phyloP scores from a whole-genome alignment of 2,329 filamentous ascomycete species.

The Aspergillus fijiensis region DNA sequence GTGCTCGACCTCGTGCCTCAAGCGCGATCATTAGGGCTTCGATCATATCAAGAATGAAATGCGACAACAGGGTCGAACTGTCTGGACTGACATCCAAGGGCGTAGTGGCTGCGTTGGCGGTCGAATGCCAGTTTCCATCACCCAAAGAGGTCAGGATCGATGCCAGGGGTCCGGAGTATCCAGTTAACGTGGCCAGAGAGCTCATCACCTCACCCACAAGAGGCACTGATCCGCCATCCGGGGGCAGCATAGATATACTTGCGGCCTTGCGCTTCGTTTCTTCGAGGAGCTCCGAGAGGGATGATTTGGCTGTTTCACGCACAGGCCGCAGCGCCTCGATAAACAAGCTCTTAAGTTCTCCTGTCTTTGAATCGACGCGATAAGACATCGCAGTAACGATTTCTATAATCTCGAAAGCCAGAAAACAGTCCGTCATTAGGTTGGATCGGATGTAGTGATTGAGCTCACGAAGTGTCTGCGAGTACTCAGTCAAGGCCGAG shows the following conservation, averaged over 20 bases:
- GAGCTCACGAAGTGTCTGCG: conserved; percentile 80
- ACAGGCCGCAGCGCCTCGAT: conserved; percentile 85
- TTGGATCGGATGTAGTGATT: conserved; percentile 87
- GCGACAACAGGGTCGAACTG: conserved; percentile 79
- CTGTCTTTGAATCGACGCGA: conserved; percentile 76
- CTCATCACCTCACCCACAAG: conserved; percentile 83
- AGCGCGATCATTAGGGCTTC: conserved; percentile 74
- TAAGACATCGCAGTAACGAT: conserved; percentile 79
- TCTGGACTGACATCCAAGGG: conserved; percentile 86
- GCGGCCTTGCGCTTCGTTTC: conserved; percentile 73
- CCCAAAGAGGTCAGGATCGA: conserved; percentile 90
- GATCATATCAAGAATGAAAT: conserved; percentile 87
- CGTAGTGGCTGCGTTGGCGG: conserved; percentile 64
- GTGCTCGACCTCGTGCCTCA: conserved; percentile 68
- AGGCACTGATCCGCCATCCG: conserved; percentile 75
- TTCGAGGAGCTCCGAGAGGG: conserved; percentile 77
- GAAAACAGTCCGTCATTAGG: conserved; percentile 84
- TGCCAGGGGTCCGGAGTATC: conserved; percentile 80
- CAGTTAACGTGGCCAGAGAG: conserved; percentile 80
- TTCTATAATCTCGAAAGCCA: conserved; percentile 93
- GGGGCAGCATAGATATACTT: conserved; percentile 65
- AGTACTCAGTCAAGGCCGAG: conserved; percentile 74
- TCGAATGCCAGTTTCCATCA: conserved; percentile 80
- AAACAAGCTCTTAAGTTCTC: conserved; percentile 79
- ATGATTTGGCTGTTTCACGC: conserved; percentile 85